phyloP scores from a whole-genome alignment of 768 basidiomycete genomes.

The Pleurotus salmoneostramineus region DNA sequence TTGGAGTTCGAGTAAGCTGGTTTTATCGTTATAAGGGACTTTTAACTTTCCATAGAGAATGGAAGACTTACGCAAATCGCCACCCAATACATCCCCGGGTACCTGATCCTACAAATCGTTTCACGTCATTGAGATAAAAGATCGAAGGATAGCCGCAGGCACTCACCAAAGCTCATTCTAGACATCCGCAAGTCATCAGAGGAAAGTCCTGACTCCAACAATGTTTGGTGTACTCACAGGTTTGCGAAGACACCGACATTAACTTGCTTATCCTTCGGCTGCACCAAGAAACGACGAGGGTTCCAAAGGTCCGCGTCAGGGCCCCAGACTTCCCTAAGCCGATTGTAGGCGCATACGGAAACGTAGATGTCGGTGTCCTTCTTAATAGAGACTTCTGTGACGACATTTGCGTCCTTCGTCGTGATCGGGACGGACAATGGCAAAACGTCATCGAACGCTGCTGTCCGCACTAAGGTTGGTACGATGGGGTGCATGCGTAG shows the following conservation, averaged over 20 bases:
- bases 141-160: neutral
- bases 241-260: constrained; percentile 20
- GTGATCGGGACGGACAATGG: constrained; percentile 36
- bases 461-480: constrained; percentile 16
- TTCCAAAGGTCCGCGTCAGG: constrained; percentile 18
- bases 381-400: constrained; percentile 28
- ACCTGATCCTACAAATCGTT: neutral
- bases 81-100: constrained; percentile 11
- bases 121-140: neutral
- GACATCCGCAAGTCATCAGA: neutral
- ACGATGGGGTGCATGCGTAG: constrained; percentile 28
- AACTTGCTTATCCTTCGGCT: constrained; percentile 9
- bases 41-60: constrained; percentile 14
- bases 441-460: constrained; percentile 31
- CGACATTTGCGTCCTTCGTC: constrained; percentile 26
- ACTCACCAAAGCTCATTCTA: constrained; percentile 3
- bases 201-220: no score
- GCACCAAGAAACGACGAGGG: constrained; percentile 13
- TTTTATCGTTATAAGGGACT: neutral
- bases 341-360: constrained; percentile 32
- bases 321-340: constrained; percentile 19
- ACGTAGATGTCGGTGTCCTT: constrained; percentile 28
- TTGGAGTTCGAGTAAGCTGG: constrained; percentile 33
- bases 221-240: constrained; percentile 16
- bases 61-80: constrained; percentile 12